A percentile compares a stretch with the other conserved stretches of the same genome.
Conservation (phyloP, 345 rosid genomes). For the Trapa bicornis region DNA sequence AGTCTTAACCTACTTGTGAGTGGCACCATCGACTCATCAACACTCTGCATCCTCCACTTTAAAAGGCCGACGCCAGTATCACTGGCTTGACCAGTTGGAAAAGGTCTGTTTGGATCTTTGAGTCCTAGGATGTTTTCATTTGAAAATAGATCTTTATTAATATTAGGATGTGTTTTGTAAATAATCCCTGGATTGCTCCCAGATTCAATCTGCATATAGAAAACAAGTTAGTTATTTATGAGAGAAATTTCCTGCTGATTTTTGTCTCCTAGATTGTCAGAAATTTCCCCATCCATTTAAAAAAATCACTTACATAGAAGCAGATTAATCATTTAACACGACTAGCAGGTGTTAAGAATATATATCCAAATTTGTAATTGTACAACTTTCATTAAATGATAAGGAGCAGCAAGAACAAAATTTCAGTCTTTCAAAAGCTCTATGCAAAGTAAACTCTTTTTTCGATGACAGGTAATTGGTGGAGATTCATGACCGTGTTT, state of each 20-base stretch:
- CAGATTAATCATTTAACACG: neutral
- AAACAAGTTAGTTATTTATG: conserved; percentile 1
- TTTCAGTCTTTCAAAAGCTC: too few species aligned
- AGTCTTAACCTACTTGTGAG: conserved; percentile 55
- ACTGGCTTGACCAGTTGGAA: conserved; percentile 80
- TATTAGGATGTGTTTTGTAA: conserved; percentile 97
- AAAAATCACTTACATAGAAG: neutral
- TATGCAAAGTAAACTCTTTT: neutral
- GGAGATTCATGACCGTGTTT: neutral
- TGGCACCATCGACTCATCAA: conserved; percentile 95
- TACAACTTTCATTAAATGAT: too few species aligned
- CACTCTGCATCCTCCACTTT: conserved; percentile 98
- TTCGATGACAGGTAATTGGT: neutral
- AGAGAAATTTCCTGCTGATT: neutral
- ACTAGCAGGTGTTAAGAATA: neutral
- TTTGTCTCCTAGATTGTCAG: neutral
- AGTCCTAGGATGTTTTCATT: conserved; percentile 72
- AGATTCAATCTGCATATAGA: conserved; percentile 56
- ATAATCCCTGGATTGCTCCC: conserved; percentile 72
- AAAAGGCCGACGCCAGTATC: conserved; percentile 94
- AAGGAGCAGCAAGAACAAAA: too few species aligned
- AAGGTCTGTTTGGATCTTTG: conserved; percentile 89
- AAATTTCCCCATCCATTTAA: neutral
- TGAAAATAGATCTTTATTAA: conserved; percentile 75
- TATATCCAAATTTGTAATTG: neutral